Base-by-base conservation (phyloP, 495 filamentous ascomycete species). In the Xylaria acuta region DNA sequence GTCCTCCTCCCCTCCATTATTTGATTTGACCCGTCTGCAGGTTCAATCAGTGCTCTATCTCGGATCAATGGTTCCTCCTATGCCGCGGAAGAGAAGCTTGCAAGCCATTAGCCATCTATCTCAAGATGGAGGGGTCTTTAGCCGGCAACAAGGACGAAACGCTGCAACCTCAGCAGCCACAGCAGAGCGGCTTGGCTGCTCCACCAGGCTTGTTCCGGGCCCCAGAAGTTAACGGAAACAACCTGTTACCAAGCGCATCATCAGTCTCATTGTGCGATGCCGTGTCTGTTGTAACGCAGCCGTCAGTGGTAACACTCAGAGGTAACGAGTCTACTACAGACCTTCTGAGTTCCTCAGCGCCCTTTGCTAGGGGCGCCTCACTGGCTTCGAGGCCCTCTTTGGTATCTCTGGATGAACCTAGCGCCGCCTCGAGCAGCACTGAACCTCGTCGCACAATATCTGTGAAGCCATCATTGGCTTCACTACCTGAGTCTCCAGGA, bases 291-390 rank as follows among this genome's bases (percentile, higher is more conserved):
- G 73, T 69, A 54, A 71, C 72, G 64, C 75, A 60, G 11, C 69
- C 71, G 62, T 73, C 69, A 0, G 70, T 73, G 54, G 71, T 56
- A 27, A 41, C 72, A 30, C 62, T 72, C 32, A 58, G 60, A 43
- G 68, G 62, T 40, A 73, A 74, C 32, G 53, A 69, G 9, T 77
- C 75, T 6, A 73, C 66, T 9, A 77, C 73, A 68, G 70, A 77
- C 12, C 51, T 79, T 41, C 43, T 79, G 56, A 49, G 58, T 38
- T 72, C 67, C 5, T 75, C 77, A 38, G 77, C 75, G 66, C 77
- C 75, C 27, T 72, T 67, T 68, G 77, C 75, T 4, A 70, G 72
- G 45, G 69, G 67, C 32, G 67, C 67, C 45, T 77, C 75, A 40
- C 74, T 78, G 68, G 53, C 73, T 64, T 75, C 76, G 64, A 58